Percentiles rank a stretch among this genome's conserved stretches.
Conservation (phyloP, 495 filamentous ascomycete species). For the Neurospora sp. region DNA sequence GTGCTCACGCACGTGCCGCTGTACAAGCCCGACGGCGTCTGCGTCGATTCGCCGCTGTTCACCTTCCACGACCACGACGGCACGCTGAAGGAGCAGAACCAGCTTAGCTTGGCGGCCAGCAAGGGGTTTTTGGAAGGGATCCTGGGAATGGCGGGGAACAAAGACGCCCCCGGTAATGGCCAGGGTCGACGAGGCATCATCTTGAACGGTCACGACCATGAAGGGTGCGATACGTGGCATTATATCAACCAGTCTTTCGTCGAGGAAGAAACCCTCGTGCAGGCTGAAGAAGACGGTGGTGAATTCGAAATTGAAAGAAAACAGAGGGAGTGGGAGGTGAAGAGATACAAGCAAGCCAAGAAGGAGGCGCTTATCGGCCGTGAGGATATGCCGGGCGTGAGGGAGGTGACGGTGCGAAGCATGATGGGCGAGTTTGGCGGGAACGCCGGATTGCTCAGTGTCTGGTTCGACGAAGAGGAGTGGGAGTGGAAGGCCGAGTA, state of each 20-base stretch:
- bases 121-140: conserved; percentile 65
- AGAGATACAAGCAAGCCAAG: conserved; percentile 28
- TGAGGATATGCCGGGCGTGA: conserved; percentile 43
- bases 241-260: conserved; percentile 47
- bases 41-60: conserved; percentile 75
- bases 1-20: conserved; percentile 88
- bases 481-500: conserved; percentile 79
- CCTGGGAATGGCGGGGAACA: conserved; percentile 61
- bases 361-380: conserved; percentile 21
- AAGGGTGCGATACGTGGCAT: conserved; percentile 83
- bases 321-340: conserved; percentile 29
- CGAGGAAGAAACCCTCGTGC: neutral
- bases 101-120: conserved; percentile 59
- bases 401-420: conserved; percentile 88
- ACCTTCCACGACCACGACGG: conserved; percentile 56
- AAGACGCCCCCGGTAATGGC: conserved; percentile 41
- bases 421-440: conserved; percentile 97
- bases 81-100: conserved; percentile 85
- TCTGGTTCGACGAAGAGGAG: conserved; percentile 69
- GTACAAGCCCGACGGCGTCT: conserved; percentile 73
- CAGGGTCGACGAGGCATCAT: conserved; percentile 56
- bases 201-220: conserved; percentile 88
- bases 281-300: conserved; percentile 16
- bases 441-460: conserved; percentile 74
- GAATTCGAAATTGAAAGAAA: conserved; percentile 8